Base-by-base conservation (phyloP, 2,329 filamentous ascomycete genomes). In the Xylaria hypoxylon region DNA sequence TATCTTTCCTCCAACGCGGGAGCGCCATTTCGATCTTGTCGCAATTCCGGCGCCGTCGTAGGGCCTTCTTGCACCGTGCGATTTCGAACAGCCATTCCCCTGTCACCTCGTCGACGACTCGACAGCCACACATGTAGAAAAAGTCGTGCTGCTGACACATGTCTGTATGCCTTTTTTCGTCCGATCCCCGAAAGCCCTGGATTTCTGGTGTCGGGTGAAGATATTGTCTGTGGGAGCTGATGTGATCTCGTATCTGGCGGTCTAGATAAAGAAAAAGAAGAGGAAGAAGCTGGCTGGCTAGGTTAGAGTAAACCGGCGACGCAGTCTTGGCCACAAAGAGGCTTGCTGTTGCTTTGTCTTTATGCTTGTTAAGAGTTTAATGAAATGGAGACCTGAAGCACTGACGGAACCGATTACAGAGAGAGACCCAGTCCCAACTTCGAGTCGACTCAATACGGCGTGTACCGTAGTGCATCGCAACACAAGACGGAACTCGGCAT, bases 121-220 rank as follows among this genome's bases (percentile, higher is more conserved):
- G 71, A 53, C 72, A 73, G 55, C 72, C 72, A 17, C 72, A 74
- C 69, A 71, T 71, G 56, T 73, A 73, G 47, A 74, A 74, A 5
- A 70, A 68, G 59, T 75, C 72, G 68, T 65, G 72, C 15, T 61
- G 64, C 31, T 74, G 68, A 58, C 72, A 74, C 73, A 75, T 74
- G 17, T 26, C 10, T 48, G 2, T 48, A 38, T 38, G 10, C 17
- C 17, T 2, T 50, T n/a, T 28, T 24, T 51, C 26, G 24, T 22
- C 22, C 22, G 24, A 6, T 22, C 15, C 22, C 13, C 24, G 13
- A 50, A 38, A 38, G 13, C 10, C 35, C 35, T 4, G 15, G n/a
- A 6, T 40, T 42, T 40, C 13, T 24, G 3, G 33, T 26, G 13
- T 24, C 5, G 22, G 11, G 3, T 8, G 1, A 15, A 13, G 22